phyloP scores from a whole-genome alignment of 345 rosid genomes.

The Brassica carinata region DNA sequence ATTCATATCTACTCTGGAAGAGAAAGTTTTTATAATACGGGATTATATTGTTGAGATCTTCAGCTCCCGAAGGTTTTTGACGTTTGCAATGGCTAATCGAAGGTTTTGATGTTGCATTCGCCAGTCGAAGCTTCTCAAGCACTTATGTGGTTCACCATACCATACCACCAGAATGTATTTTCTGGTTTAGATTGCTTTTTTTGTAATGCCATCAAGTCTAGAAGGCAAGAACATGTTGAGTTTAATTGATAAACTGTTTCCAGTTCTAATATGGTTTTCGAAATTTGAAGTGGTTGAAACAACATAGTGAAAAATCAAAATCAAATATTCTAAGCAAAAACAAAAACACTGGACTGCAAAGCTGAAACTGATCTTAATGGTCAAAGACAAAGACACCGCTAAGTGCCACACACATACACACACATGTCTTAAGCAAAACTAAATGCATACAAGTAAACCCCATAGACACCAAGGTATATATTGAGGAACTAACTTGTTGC shows the following conservation, averaged over 20 bases:
- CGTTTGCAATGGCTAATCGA: too few relatives aligned
- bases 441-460: neutral
- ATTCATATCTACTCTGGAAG: neutral
- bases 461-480: neutral
- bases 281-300: neutral
- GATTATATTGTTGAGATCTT: neutral
- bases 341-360: neutral
- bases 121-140: neutral
- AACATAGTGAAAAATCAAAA: neutral
- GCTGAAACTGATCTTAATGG: neutral
- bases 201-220: neutral
- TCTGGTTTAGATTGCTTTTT: neutral
- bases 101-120: neutral
- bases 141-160: constrained; percentile 2
- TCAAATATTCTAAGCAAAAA: neutral
- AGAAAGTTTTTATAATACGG: neutral
- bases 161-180: neutral
- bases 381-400: neutral
- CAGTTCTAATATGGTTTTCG: neutral
- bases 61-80: neutral
- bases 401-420: neutral
- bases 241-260: neutral
- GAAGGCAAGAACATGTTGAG: neutral
- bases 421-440: neutral
- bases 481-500: neutral